phyloP scores from a whole-genome alignment of 371 early-diverging fungal species.

The Coemansia linderi region DNA sequence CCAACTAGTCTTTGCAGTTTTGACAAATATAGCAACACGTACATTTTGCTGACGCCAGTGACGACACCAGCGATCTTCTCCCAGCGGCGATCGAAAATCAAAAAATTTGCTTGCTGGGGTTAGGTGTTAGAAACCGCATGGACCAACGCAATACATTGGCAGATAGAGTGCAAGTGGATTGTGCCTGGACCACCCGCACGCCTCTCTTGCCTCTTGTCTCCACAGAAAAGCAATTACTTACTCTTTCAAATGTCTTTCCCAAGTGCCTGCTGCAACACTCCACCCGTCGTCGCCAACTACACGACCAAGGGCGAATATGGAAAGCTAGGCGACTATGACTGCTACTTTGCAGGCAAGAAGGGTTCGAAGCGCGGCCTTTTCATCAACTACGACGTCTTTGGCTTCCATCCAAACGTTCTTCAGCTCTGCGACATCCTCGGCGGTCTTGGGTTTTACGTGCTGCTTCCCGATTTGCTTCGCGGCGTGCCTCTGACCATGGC shows the following conservation, averaged over 20 bases:
- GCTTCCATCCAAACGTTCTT: slow-evolving; percentile 58
- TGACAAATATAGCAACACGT: too few species aligned
- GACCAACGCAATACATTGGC: too few species aligned
- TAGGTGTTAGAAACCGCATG: too few species aligned
- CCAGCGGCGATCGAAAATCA: too few species aligned
- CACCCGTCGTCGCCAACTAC: slow-evolving; percentile 65
- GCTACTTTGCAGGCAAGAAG: slow-evolving; percentile 51
- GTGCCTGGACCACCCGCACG: too few species aligned
- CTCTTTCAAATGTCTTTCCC: slow-evolving; percentile 57
- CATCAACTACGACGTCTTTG: slow-evolving; percentile 58
- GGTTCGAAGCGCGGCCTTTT: slow-evolving; percentile 53
- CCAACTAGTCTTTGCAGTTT: background rate
- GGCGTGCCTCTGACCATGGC: slow-evolving; percentile 55
- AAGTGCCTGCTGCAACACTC: slow-evolving; percentile 64
- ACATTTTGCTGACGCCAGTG: too few species aligned
- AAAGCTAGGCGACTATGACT: slow-evolving; percentile 50
- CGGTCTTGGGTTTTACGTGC: slow-evolving; percentile 62
- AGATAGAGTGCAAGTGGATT: too few species aligned
- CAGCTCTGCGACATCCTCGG: slow-evolving; percentile 71
- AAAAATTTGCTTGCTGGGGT: too few species aligned
- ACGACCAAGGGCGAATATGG: slow-evolving; percentile 59
- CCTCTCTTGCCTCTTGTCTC: background rate
- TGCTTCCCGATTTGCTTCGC: slow-evolving; percentile 69
- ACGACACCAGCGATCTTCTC: too few species aligned
- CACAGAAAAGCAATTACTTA: background rate